Conservation (phyloP, 106 monocot species). For the Platanthera zijinensis region DNA sequence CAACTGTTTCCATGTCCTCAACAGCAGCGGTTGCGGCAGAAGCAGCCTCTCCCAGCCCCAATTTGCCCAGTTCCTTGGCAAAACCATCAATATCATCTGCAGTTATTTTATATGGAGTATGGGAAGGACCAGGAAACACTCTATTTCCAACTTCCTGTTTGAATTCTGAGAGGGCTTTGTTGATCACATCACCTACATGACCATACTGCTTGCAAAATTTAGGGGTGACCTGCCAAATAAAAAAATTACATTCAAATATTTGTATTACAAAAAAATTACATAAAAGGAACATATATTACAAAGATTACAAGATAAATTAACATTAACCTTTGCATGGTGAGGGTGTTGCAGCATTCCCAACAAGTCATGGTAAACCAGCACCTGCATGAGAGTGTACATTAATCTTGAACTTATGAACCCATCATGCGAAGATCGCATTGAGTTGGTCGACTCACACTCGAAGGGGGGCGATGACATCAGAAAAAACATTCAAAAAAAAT, state of each 20-base stretch:
- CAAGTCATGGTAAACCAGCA: slow-evolving; percentile 92
- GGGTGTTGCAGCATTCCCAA: slow-evolving; percentile 95
- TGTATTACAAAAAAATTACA: background rate
- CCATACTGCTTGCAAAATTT: slow-evolving; percentile 92
- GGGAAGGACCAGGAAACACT: slow-evolving; percentile 52
- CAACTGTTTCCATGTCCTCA: slow-evolving; percentile 16
- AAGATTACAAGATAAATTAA: background rate
- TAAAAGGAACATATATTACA: background rate
- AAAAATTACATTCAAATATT: background rate
- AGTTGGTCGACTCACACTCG: no score
- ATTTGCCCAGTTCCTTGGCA: slow-evolving; percentile 48
- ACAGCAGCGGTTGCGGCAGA: slow-evolving; percentile 48
- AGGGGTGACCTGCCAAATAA: slow-evolving; percentile 58
- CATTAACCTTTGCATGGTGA: slow-evolving; percentile 86
- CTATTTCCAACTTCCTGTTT: slow-evolving; percentile 74
- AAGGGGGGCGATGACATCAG: no score
- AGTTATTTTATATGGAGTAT: slow-evolving; percentile 71
- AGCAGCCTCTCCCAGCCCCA: slow-evolving; percentile 63
- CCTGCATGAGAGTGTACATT: slow-evolving; percentile 31
- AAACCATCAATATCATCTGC: slow-evolving; percentile 55
- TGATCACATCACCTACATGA: slow-evolving; percentile 63
- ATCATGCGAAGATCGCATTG: no score
- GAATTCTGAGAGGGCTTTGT: slow-evolving; percentile 70
- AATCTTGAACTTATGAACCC: background rate
- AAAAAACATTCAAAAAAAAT: no score